Evolutionary conservation across 306 rosid species (phyloP).

Genomic region (Inga oerstediana): DNA sequence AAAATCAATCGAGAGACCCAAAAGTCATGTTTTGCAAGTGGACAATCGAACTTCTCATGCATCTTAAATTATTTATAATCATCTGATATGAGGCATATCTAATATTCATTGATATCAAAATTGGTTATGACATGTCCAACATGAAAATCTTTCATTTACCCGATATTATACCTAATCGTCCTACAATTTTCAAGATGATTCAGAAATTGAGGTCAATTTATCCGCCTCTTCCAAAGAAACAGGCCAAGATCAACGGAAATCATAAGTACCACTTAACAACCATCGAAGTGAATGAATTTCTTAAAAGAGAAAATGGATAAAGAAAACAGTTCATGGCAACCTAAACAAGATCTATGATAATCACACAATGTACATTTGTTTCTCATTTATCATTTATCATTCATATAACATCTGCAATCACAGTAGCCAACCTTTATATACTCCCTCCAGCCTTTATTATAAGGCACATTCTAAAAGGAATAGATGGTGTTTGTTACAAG

Average conservation of each 20-base stretch:
- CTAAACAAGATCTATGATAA: not conserved
- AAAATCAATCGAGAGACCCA: not conserved
- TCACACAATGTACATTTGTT: not conserved
- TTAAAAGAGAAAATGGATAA: not conserved
- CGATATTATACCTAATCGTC: not conserved
- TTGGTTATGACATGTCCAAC: not conserved
- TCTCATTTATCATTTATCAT: not conserved
- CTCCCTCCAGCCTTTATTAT: not conserved
- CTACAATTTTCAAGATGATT: not conserved
- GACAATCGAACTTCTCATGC: not conserved
- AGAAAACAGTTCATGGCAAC: not conserved
- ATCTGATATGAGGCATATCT: not conserved
- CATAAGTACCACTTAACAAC: conserved; percentile 4
- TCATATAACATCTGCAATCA: not conserved
- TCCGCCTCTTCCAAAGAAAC: not conserved
- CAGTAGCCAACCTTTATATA: not conserved
- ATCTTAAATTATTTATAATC: too few species aligned
- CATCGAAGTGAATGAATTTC: conserved; percentile 9
- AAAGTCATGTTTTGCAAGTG: not conserved
- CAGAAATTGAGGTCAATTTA: not conserved
- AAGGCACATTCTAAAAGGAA: too few species aligned
- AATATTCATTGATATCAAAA: not conserved
- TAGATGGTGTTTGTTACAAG: too few species aligned
- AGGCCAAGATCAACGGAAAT: not conserved
- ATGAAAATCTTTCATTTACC: not conserved